These are phyloP conservation scores for Aspergillus wentii DNA, from an alignment of 495 filamentous ascomycete species.

Conservation along the genomic window DNA sequence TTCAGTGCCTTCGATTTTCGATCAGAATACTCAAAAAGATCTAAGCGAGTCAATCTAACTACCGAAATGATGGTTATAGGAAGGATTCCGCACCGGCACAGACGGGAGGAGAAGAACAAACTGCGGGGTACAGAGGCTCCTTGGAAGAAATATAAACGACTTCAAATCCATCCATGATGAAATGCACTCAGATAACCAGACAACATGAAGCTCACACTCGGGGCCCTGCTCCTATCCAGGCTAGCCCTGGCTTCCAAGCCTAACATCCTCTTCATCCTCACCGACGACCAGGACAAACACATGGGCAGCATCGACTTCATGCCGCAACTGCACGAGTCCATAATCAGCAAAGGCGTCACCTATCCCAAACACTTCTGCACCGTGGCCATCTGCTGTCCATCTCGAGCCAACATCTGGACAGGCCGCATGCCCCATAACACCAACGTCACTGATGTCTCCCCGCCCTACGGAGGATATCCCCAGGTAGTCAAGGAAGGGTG, in stretches of 20 bases:
- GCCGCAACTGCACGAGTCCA: conserved; percentile 46
- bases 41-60: too few species aligned
- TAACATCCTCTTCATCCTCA: conserved; percentile 62
- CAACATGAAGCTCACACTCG: conserved; percentile 5
- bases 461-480: conserved; percentile 64
- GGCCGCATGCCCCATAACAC: conserved; percentile 68
- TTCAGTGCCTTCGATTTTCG: too few species aligned
- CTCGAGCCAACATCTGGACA: conserved; percentile 59
- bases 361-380: conserved; percentile 59
- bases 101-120: too few species aligned
- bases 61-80: too few species aligned
- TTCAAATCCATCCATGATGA: too few species aligned
- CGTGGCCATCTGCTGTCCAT: conserved; percentile 60
- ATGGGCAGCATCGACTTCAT: conserved; percentile 56
- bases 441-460: conserved; percentile 65
- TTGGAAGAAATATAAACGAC: too few species aligned
- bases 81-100: too few species aligned
- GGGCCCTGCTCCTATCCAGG: conserved; percentile 2
- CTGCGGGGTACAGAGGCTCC: too few species aligned
- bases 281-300: conserved; percentile 62
- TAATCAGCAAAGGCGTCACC: conserved; percentile 49
- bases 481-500: conserved; percentile 63
- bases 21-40: too few species aligned
- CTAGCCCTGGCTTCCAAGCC: conserved; percentile 25
- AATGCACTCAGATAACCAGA: too few species aligned